Evolutionary conservation across 2,329 filamentous ascomycete genomes (phyloP).

Genomic region (Leptographium lundbergii): DNA sequence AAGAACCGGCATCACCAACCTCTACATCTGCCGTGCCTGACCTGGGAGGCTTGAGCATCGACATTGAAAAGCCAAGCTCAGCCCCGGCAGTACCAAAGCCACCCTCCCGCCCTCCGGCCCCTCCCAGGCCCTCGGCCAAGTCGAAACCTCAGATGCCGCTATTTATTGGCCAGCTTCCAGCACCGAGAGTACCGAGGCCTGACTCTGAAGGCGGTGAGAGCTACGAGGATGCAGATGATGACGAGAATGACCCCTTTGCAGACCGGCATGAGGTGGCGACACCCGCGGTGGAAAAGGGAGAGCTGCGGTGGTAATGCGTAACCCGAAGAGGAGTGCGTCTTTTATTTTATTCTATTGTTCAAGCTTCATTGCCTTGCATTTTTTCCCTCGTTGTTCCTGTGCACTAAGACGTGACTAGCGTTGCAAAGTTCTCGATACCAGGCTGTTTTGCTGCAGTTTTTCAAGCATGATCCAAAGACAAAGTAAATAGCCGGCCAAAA

Average conservation of each 20-base stretch:
- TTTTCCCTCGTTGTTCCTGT: no score
- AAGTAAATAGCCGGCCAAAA: no score
- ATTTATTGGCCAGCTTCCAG: conserved; percentile 26
- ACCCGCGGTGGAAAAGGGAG: conserved; percentile 24
- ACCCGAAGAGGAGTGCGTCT: neutral
- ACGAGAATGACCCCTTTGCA: conserved; percentile 78
- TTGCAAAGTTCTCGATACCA: no score
- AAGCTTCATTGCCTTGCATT: no score
- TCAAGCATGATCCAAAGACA: no score
- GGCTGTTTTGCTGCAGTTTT: no score
- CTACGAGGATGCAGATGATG: conserved; percentile 56
- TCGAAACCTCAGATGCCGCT: conserved; percentile 37
- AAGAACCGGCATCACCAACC: conserved; percentile 31
- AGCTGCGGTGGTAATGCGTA: conserved; percentile 19
- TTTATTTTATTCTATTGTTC: no score
- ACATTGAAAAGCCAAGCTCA: conserved; percentile 11
- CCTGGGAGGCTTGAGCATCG: conserved; percentile 32
- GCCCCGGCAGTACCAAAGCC: conserved; percentile 21
- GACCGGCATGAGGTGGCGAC: conserved; percentile 58
- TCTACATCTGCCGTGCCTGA: conserved; percentile 21
- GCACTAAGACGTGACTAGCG: no score
- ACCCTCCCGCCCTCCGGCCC: conserved; percentile 28
- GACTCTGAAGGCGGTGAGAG: conserved; percentile 41
- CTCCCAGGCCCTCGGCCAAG: conserved; percentile 31
- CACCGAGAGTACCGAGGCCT: conserved; percentile 17